Conservation (phyloP, 2,329 filamentous ascomycete species). For the Pseudogymnoascus sp. region DNA sequence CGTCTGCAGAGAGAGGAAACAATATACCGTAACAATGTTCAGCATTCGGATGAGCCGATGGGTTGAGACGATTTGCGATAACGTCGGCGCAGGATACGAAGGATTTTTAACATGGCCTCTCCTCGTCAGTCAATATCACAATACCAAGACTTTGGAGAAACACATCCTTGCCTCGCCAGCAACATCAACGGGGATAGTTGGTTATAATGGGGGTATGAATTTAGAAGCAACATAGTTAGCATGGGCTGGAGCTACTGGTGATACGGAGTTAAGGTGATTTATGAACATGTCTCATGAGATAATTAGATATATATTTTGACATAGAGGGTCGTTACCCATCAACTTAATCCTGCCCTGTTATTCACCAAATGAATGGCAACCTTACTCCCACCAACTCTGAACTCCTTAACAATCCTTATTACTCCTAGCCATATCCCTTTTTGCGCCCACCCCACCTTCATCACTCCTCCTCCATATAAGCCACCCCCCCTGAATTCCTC, state of each 20-base stretch:
- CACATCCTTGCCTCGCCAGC: not conserved
- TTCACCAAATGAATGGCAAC: not conserved
- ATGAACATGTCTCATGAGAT: not conserved
- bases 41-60: slow-evolving; percentile 18
- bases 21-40: slow-evolving; percentile 18
- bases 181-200: not conserved
- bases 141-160: not conserved
- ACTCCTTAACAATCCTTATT: not conserved
- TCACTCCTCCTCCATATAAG: slow-evolving; percentile 7
- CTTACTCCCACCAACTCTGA: not conserved
- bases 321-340: not conserved
- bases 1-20: slow-evolving; percentile 15
- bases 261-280: not conserved
- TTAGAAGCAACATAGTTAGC: not conserved
- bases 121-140: slow-evolving; percentile 6
- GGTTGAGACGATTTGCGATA: slow-evolving; percentile 15
- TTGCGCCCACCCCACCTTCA: not conserved
- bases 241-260: not conserved
- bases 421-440: not conserved
- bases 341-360: not conserved
- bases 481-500: not conserved
- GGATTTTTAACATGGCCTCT: not conserved
- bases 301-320: not conserved
- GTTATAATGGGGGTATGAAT: not conserved
- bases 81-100: not conserved